phyloP scores from a whole-genome alignment of 176 grass and related monocot species.

The Themeda triandra region DNA sequence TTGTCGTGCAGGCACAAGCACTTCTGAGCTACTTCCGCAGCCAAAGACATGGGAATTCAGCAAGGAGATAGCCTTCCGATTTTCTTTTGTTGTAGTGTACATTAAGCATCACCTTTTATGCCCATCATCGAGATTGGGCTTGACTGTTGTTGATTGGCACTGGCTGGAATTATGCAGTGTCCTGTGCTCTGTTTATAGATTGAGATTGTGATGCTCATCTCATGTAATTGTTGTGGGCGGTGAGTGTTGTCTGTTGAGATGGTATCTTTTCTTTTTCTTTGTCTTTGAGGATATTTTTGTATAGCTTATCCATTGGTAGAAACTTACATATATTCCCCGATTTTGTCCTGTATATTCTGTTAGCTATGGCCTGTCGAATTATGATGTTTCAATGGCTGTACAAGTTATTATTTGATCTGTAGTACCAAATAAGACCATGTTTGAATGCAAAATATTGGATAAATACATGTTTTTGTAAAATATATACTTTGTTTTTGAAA shows the following conservation, averaged over 20 bases:
- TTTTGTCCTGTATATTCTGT: constrained; percentile 48
- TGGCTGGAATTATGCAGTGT: constrained; percentile 1
- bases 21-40: constrained; percentile 97
- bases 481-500: not conserved
- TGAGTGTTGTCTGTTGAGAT: constrained; percentile 35
- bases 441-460: not conserved
- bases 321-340: constrained; percentile 8
- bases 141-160: constrained; percentile 7
- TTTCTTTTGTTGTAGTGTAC: constrained; percentile 31
- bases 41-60: constrained; percentile 74
- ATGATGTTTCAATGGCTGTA: constrained; percentile 17
- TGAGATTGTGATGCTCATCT: constrained; percentile 36
- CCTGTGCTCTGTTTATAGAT: constrained; percentile 35
- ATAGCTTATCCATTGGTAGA: constrained; percentile 45
- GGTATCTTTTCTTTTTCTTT: not conserved
- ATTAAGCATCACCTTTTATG: constrained; percentile 22
- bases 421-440: constrained; percentile 9
- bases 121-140: not conserved
- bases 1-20: constrained; percentile 66
- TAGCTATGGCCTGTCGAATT: constrained; percentile 13
- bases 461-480: not conserved
- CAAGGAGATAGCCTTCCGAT: constrained; percentile 48
- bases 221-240: constrained; percentile 22
- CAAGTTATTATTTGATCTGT: not conserved
- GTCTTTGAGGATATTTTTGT: constrained; percentile 14